These are phyloP conservation scores for Periconia digitata DNA, from an alignment of 2,329 filamentous ascomycete species.

Conservation along the genomic window DNA sequence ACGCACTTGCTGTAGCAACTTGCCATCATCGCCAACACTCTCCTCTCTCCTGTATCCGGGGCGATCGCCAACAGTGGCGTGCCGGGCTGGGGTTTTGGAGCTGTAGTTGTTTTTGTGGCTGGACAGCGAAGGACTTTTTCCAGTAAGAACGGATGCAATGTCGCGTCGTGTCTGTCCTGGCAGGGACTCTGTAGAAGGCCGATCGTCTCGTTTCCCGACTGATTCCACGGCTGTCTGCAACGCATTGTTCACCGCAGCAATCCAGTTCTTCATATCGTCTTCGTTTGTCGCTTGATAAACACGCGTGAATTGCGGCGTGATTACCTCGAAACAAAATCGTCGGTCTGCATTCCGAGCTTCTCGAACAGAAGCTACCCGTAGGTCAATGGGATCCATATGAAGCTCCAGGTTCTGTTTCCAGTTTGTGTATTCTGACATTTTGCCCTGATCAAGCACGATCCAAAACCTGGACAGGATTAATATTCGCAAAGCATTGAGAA, in stretches of 20 bases:
- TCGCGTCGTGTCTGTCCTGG: constrained; percentile 69
- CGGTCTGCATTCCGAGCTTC: constrained; percentile 94
- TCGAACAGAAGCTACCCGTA: constrained; percentile 93
- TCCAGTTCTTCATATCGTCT: constrained; percentile 98
- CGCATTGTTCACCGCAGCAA: constrained; percentile 93
- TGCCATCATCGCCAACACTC: constrained; percentile 78
- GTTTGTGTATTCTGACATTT: constrained; percentile 96
- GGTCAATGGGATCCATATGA: constrained; percentile 96
- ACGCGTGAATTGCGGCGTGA: constrained; percentile 92
- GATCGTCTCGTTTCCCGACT: constrained; percentile 55
- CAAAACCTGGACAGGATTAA: constrained; percentile 70
- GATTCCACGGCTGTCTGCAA: constrained; percentile 93
- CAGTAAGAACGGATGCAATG: constrained; percentile 89
- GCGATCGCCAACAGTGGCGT: constrained; percentile 88
- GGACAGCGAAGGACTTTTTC: constrained; percentile 78
- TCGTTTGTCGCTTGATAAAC: constrained; percentile 98
- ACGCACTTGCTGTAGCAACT: constrained; percentile 81
- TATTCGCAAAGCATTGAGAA: neutral
- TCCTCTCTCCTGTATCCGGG: constrained; percentile 73
- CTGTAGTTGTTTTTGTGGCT: constrained; percentile 54
- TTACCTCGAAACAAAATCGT: constrained; percentile 97
- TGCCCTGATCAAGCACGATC: constrained; percentile 96
- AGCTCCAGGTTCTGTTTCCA: constrained; percentile 98
- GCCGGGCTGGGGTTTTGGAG: constrained; percentile 70
- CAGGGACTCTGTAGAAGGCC: constrained; percentile 54